Percentiles rank a stretch among this genome's conserved stretches.
These are phyloP conservation scores for Psidium guajava DNA, from an alignment of 345 rosid genomes.

Conservation along the genomic window DNA sequence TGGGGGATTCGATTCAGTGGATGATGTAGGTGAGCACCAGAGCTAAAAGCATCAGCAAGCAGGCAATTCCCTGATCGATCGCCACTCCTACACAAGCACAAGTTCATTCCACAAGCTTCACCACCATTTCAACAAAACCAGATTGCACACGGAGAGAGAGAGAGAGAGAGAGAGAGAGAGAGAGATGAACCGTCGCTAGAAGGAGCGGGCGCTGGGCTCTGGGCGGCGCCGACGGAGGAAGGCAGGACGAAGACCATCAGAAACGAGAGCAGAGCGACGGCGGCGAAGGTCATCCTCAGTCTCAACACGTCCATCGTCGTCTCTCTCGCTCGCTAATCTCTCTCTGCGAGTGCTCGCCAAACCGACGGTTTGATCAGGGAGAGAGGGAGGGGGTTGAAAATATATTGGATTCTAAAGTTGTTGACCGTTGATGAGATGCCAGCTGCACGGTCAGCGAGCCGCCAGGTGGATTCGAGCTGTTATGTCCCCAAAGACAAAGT, in stretches of 20 bases:
- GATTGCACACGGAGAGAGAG: not conserved
- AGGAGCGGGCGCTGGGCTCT: slow-evolving; percentile 1
- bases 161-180: not conserved
- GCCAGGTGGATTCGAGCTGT: not conserved
- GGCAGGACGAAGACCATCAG: not conserved
- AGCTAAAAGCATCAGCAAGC: slow-evolving; percentile 4
- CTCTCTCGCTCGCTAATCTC: not conserved
- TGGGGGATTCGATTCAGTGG: not conserved
- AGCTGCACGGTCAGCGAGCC: not conserved
- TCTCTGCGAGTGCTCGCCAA: not conserved
- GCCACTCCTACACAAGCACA: slow-evolving; percentile 1
- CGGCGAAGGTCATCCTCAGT: not conserved
- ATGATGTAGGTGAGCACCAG: slow-evolving; percentile 8
- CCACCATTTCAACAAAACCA: not conserved
- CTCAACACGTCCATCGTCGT: not conserved
- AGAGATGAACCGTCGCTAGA: not conserved
- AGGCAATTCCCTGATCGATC: slow-evolving; percentile 6
- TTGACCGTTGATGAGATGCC: not conserved
- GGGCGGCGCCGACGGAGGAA: not conserved
- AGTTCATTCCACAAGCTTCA: not conserved
- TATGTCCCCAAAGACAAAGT: rapidly evolving
- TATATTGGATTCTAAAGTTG: not conserved
- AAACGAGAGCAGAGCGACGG: not conserved
- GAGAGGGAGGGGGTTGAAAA: not conserved
- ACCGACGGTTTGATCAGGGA: not conserved